Percentiles rank a stretch among this genome's conserved stretches.
These are phyloP conservation scores for Oryza glumipatula DNA, from an alignment of 176 grass and related monocot species.

Conservation along the genomic window DNA sequence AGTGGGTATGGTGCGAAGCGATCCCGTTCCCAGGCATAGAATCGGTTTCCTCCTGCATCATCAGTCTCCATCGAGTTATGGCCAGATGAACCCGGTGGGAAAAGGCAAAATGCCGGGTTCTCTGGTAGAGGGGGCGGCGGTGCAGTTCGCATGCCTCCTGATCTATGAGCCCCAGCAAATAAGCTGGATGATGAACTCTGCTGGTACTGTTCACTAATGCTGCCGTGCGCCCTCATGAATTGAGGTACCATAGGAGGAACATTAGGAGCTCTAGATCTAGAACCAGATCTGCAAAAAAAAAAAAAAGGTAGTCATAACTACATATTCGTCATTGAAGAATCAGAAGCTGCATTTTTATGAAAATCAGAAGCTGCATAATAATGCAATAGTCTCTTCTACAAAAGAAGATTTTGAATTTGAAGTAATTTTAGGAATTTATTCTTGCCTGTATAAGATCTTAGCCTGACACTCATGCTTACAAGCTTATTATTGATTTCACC, in stretches of 20 bases:
- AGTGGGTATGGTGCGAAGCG: slow-evolving; percentile 68
- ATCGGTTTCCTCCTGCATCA: slow-evolving; percentile 58
- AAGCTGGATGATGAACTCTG: slow-evolving; percentile 60
- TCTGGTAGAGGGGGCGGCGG: slow-evolving; percentile 45
- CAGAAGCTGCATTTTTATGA: neutral
- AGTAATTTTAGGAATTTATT: neutral
- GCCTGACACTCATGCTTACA: neutral
- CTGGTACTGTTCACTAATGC: slow-evolving; percentile 62
- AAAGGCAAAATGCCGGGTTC: slow-evolving; percentile 61
- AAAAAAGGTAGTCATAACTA: neutral
- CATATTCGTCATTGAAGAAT: neutral
- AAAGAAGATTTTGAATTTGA: slow-evolving; percentile 1
- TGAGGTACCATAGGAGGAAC: slow-evolving; percentile 71
- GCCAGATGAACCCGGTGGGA: slow-evolving; percentile 59
- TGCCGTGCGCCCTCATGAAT: slow-evolving; percentile 62
- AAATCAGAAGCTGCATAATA: neutral
- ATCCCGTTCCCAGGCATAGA: slow-evolving; percentile 84
- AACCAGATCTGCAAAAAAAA: slow-evolving; percentile 62
- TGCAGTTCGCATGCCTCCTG: slow-evolving; percentile 52
- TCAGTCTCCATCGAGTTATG: slow-evolving; percentile 62
- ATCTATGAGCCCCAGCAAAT: slow-evolving; percentile 52
- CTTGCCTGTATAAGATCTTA: neutral
- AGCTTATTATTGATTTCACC: neutral
- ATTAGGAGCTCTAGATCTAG: slow-evolving; percentile 70
- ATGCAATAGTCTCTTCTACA: neutral